Base-by-base conservation (phyloP, 768 basidiomycete species). In the Baorangia bicolor region DNA sequence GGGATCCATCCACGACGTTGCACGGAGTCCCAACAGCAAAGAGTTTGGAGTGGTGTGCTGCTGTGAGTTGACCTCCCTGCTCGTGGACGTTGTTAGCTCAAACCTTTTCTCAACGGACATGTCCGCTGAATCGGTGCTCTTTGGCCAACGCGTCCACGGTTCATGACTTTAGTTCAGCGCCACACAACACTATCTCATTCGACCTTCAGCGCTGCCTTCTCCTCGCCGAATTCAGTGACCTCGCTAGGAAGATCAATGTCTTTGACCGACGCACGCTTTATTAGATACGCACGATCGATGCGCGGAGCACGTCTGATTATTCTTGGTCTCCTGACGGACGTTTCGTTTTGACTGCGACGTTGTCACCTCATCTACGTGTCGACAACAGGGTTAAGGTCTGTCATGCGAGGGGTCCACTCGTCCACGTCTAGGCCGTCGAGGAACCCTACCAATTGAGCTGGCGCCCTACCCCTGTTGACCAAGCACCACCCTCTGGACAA, bases 351-450 rank as follows among this genome's bases (percentile, higher is more conserved):
- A 98, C 96, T 8, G 94, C 95, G 3, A 98, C 94, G 0, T 82
- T 98, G n/a, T 94, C 91, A 18, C 97, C 97, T 0, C 85, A 97
- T 23, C 76, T 98, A 46, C 86, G 97, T 37, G 97, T 99, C 56
- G 97, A 99, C 75, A 98, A 98, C 63, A 94, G 95, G 2, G 85
- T 98, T 72, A 97, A 95, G 76, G 80, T 99, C 57, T 98, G 89
- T 90, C 94, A 96, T 69, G 94, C 92, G 70, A 81, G 86, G 0
- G 95, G 97, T 10, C 80, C 85, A 1, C 81, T 98, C 20, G 68
- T 97, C 51, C 93, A 98, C 59, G 76, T 90, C 20, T 92, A 97
- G 69, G 66, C 77, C 45, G 73, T 85, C 51, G 93, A 97, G 4
- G 96, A 98, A 69, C 81, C 97, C 13, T 98, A 98, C 72, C 94